Conservation (phyloP, 2,329 filamentous ascomycete species). For the Aureobasidium subglaciale region DNA sequence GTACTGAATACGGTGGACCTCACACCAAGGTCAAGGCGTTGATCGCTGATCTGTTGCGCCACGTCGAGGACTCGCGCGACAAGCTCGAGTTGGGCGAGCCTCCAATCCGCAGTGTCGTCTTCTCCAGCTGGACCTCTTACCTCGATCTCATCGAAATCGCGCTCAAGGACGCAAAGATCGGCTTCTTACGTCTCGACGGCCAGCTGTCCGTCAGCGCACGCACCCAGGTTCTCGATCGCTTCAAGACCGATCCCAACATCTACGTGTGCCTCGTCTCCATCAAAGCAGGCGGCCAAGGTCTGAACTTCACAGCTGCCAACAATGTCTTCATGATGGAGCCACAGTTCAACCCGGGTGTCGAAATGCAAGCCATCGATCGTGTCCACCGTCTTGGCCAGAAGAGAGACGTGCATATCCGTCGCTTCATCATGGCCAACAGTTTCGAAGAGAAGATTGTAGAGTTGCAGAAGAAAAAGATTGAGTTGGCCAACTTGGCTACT, state of each 20-base stretch:
- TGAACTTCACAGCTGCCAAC: slow-evolving; percentile 81
- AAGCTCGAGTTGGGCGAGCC: slow-evolving; percentile 51
- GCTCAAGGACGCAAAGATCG: slow-evolving; percentile 59
- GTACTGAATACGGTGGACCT: slow-evolving; percentile 70
- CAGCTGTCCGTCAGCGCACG: slow-evolving; percentile 74
- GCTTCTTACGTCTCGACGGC: slow-evolving; percentile 78
- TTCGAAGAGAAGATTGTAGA: slow-evolving; percentile 93
- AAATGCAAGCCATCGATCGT: slow-evolving; percentile 89
- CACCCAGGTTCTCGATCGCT: slow-evolving; percentile 65
- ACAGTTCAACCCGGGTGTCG: slow-evolving; percentile 91
- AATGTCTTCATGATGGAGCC: slow-evolving; percentile 97
- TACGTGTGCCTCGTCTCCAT: slow-evolving; percentile 87
- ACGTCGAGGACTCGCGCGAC: slow-evolving; percentile 54
- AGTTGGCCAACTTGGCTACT: slow-evolving; percentile 73
- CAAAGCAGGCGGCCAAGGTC: slow-evolving; percentile 80
- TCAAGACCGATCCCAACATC: slow-evolving; percentile 64
- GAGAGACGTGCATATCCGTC: slow-evolving; percentile 75
- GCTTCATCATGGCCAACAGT: slow-evolving; percentile 82
- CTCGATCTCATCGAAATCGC: slow-evolving; percentile 86
- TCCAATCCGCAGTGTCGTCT: slow-evolving; percentile 78
- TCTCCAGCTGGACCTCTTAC: slow-evolving; percentile 93
- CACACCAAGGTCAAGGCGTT: slow-evolving; percentile 88
- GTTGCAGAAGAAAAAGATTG: slow-evolving; percentile 86
- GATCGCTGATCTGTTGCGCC: slow-evolving; percentile 62
- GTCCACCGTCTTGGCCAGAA: slow-evolving; percentile 88